Percentiles rank a stretch among this genome's conserved stretches.
These are phyloP conservation scores for Grammothele lineata DNA, from an alignment of 768 basidiomycete genomes.

Conservation along the genomic window DNA sequence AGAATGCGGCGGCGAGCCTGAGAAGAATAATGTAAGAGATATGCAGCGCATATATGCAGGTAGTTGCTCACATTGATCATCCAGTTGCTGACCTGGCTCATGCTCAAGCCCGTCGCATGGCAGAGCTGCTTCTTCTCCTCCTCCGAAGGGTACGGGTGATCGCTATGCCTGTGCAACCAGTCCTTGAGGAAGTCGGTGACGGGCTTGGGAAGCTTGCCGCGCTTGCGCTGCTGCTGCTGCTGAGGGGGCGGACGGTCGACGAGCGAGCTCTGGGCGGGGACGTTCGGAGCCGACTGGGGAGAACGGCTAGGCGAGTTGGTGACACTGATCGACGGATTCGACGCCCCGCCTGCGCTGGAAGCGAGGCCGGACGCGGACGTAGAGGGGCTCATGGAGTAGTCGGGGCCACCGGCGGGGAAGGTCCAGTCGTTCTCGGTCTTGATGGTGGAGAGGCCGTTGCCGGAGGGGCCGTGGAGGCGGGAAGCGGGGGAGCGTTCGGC, in stretches of 20 bases:
- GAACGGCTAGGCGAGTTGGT: conserved; percentile 48
- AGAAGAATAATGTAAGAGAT: conserved; percentile 2
- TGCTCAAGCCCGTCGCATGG: conserved; percentile 79
- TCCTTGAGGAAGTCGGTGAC: conserved; percentile 87
- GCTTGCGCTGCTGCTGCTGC: conserved; percentile 44
- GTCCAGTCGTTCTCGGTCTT: conserved; percentile 62
- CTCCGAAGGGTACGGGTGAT: conserved; percentile 86
- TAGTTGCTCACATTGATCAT: conserved; percentile 75
- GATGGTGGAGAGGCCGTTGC: conserved; percentile 21
- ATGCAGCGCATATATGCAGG: not conserved
- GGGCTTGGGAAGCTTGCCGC: conserved; percentile 87
- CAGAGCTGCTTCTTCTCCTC: conserved; percentile 90
- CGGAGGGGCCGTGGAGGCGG: conserved; percentile 13
- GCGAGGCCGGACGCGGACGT: conserved; percentile 31
- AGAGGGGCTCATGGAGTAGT: conserved; percentile 37
- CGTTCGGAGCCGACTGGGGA: conserved; percentile 35
- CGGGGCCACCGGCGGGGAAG: conserved; percentile 54
- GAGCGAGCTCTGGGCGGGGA: conserved; percentile 48
- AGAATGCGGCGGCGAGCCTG: conserved; percentile 81
- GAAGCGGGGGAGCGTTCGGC: conserved; percentile 36
- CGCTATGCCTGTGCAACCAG: conserved; percentile 84
- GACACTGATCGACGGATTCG: conserved; percentile 35
- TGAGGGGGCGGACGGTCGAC: conserved; percentile 60
- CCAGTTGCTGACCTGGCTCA: conserved; percentile 91
- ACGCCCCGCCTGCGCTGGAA: conserved; percentile 19